Base-by-base conservation (phyloP, 495 filamentous ascomycete genomes). In the Poronia punctata region DNA sequence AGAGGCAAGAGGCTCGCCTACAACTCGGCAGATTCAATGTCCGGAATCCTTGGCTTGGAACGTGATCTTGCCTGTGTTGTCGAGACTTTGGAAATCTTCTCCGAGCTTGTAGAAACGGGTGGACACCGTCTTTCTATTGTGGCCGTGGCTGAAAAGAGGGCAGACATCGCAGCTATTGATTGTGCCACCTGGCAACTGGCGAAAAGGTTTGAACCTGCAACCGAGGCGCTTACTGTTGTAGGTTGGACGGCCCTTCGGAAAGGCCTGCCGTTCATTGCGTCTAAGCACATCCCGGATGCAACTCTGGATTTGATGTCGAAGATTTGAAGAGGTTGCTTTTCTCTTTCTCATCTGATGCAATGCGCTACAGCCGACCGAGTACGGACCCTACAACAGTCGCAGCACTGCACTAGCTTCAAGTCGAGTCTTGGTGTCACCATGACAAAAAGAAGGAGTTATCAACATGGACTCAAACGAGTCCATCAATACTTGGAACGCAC, bases 51-150 rank as follows among this genome's bases (percentile, higher is more conserved):
- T 7, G 9, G 38, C 27, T 28, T 40, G 1, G 26, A 31, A 20
- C 38, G 26, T 11, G 38, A 40, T 3, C 38, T 40, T 15, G 38
- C 19, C 27, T 31, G 8, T 8, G 16, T 31, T 4, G 23, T 30
- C 9, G 27, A 31, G 24, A 20, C 29, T 19, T 17, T 30, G 8
- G 14, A 12, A 1, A 30, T 40, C n/a, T 40, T 40, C 19, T 24
- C 37, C 10, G 19, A 31, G 26, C 19, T 18, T 11, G 10, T 39
- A 19, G 26, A 31, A 20, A 40, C 18, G 3, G 38, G 38, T 15
- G 38, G 38, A 30, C 38, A 40, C 15, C 38, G 38, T 21, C 22
- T 30, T 40, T 40, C 38, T n/a, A 15, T 40, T 15, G 12, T 40
- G 0, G 27, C 38, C 12, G 27, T 40, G 11, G 38, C 27, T 10